phyloP scores from a whole-genome alignment of 306 rosid genomes.

The Lathyrus oleraceus region DNA sequence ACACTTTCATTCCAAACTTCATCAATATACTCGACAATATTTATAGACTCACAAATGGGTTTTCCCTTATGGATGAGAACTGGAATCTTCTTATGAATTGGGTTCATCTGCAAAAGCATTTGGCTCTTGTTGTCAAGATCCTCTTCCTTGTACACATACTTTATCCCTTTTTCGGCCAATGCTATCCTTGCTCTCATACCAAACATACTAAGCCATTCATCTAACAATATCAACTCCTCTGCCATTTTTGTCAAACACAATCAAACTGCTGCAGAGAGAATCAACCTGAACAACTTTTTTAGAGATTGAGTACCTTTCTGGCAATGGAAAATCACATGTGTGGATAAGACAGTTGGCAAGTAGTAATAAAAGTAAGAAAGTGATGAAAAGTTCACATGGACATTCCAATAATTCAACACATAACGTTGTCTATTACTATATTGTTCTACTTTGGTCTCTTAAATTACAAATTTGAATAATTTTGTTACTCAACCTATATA shows the following conservation, averaged over 20 bases:
- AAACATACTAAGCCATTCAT: constrained; percentile 8
- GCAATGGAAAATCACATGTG: too few species aligned
- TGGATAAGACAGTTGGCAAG: too few species aligned
- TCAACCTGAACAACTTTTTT: neutral
- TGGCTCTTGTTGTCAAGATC: neutral
- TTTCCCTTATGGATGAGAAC: too few species aligned
- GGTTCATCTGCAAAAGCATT: neutral
- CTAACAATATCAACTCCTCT: neutral
- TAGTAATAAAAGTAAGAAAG: too few species aligned
- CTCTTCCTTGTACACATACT: neutral
- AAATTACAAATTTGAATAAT: too few species aligned
- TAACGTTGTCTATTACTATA: too few species aligned
- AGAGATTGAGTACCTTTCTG: neutral
- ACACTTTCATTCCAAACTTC: neutral
- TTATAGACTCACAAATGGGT: neutral
- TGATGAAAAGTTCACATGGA: too few species aligned
- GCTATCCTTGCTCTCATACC: constrained; percentile 15
- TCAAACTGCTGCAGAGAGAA: neutral
- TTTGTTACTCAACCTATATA: too few species aligned
- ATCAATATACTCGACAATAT: constrained; percentile 4
- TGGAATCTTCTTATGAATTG: constrained; percentile 1
- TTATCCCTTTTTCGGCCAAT: neutral
- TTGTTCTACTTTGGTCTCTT: too few species aligned
- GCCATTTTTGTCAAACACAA: neutral
- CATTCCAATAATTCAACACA: too few species aligned